A percentile compares a stretch with the other conserved stretches of the same genome.
These are phyloP conservation scores for Penicillium sp. DNA, from an alignment of 2,329 filamentous ascomycete species.

Conservation along the genomic window DNA sequence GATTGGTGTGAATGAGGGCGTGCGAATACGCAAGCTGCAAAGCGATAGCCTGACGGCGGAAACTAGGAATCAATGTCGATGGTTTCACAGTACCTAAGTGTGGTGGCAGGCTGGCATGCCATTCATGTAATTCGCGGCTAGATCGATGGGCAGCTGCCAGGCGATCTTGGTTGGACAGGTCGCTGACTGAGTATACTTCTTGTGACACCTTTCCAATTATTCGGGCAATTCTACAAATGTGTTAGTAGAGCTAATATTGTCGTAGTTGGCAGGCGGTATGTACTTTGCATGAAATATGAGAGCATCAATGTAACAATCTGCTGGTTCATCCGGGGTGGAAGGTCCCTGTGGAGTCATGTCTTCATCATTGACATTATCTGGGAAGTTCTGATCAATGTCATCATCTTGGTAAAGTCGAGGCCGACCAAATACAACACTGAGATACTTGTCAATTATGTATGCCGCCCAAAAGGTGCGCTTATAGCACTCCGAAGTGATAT, in stretches of 20 bases:
- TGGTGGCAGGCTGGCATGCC: conserved; percentile 21
- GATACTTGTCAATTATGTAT: conserved; percentile 57
- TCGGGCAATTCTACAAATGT: conserved; percentile 16
- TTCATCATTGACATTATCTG: conserved; percentile 49
- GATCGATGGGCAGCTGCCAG: conserved; percentile 19
- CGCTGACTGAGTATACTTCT: conserved; percentile 23
- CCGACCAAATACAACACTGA: conserved; percentile 56
- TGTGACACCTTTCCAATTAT: conserved; percentile 23
- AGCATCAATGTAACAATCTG: conserved; percentile 25
- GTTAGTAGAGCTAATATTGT: not conserved
- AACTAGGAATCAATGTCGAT: conserved; percentile 21
- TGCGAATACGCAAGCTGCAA: conserved; percentile 27
- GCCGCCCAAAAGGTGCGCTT: conserved; percentile 57
- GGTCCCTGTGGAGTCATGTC: conserved; percentile 45
- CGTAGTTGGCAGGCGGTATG: not conserved
- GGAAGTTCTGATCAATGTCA: conserved; percentile 58
- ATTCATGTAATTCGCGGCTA: conserved; percentile 16
- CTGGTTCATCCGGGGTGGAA: conserved; percentile 20
- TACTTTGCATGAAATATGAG: conserved; percentile 45
- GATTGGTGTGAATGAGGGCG: conserved; percentile 24
- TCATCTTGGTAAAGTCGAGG: conserved; percentile 58
- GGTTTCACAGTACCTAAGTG: conserved; percentile 25
- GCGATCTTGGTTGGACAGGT: conserved; percentile 18
- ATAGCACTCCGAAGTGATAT: conserved; percentile 39
- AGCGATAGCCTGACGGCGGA: conserved; percentile 25